These are phyloP conservation scores for Glycyrrhiza uralensis DNA, from an alignment of 306 rosid genomes.

Conservation along the genomic window DNA sequence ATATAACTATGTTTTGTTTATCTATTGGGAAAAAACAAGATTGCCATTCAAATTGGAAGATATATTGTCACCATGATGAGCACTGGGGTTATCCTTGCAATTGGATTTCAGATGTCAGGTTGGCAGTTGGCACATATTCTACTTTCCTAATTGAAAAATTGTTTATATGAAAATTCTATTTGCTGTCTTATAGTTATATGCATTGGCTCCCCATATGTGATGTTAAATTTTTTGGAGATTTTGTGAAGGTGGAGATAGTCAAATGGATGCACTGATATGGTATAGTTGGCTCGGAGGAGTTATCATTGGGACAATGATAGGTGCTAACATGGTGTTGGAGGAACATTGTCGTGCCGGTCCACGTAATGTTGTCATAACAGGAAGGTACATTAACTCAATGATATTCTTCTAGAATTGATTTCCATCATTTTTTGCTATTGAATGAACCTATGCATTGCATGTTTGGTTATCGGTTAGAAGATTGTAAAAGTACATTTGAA, in stretches of 20 bases:
- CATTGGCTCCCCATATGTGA: background rate
- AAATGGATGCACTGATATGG: slow-evolving; percentile 76
- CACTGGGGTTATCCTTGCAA: slow-evolving; percentile 80
- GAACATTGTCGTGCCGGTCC: slow-evolving; percentile 95
- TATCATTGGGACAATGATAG: slow-evolving; percentile 92
- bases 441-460: background rate
- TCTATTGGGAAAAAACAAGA: slow-evolving; percentile 36
- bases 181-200: background rate
- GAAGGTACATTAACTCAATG: slow-evolving; percentile 55
- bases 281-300: slow-evolving; percentile 97
- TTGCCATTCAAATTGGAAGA: slow-evolving; percentile 85
- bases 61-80: slow-evolving; percentile 98
- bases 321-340: slow-evolving; percentile 87
- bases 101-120: slow-evolving; percentile 95
- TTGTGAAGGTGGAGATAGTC: slow-evolving; percentile 76
- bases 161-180: background rate
- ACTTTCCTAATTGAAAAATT: background rate
- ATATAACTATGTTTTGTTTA: slow-evolving; percentile 21
- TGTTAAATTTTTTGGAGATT: slow-evolving; percentile 15
- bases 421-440: background rate
- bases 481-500: no score
- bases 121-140: slow-evolving; percentile 46
- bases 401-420: background rate
- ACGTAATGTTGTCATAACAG: slow-evolving; percentile 85
- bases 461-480: no score